A percentile compares a stretch with the other conserved stretches of the same genome.
Conservation (phyloP, 192 early-diverging fungal species). For the Coemansia sp. region DNA sequence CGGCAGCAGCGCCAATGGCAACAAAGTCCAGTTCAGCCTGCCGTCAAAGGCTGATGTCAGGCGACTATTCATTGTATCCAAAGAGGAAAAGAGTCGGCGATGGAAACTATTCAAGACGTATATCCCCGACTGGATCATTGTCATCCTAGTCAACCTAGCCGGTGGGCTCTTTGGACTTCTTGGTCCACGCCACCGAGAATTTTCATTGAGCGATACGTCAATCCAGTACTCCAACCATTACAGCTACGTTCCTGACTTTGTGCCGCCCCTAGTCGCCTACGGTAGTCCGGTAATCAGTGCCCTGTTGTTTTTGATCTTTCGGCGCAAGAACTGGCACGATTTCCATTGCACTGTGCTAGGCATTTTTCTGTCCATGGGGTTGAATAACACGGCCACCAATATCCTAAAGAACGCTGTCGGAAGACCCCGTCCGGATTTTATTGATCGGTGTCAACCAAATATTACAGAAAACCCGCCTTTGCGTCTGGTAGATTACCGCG, state of each 20-base stretch:
- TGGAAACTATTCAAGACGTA: slow-evolving; percentile 31
- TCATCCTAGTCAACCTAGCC: slow-evolving; percentile 53
- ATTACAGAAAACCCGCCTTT: slow-evolving; percentile 49
- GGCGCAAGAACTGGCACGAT: slow-evolving; percentile 49
- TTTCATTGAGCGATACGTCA: slow-evolving; percentile 61
- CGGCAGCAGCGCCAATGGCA: slow-evolving; percentile 1
- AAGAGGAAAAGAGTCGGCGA: slow-evolving; percentile 24
- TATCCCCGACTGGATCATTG: slow-evolving; percentile 54
- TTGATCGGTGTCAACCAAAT: slow-evolving; percentile 44
- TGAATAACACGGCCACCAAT: slow-evolving; percentile 52
- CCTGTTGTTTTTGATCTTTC: slow-evolving; percentile 31
- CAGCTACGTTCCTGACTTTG: slow-evolving; percentile 40
- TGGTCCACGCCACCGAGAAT: slow-evolving; percentile 64
- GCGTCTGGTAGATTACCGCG: slow-evolving; percentile 55
- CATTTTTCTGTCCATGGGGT: slow-evolving; percentile 43
- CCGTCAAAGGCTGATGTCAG: slow-evolving; percentile 15
- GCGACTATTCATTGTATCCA: slow-evolving; percentile 12
- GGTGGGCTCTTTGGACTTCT: slow-evolving; percentile 57
- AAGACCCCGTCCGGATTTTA: slow-evolving; percentile 64
- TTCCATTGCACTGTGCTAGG: slow-evolving; percentile 47
- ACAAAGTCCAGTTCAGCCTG: slow-evolving; percentile 12
- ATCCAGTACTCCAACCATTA: slow-evolving; percentile 58
- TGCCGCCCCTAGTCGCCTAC: slow-evolving; percentile 41
- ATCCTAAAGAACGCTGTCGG: slow-evolving; percentile 54
- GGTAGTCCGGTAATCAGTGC: slow-evolving; percentile 29